Base-by-base conservation (phyloP, 2,329 filamentous ascomycete genomes). In the Cadophora sp. region DNA sequence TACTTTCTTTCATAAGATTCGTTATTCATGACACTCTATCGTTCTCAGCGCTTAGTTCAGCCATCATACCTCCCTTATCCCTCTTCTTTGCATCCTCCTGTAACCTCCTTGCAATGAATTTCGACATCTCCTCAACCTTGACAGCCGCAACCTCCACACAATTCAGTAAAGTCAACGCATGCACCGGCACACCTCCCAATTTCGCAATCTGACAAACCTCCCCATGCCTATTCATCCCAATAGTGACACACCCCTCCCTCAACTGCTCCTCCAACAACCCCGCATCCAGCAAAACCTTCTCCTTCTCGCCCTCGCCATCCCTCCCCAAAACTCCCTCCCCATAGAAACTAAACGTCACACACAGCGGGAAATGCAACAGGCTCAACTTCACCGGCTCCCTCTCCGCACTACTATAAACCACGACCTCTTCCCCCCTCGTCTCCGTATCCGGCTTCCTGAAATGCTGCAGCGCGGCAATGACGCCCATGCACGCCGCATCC, bases 331-430 rank as follows among this genome's bases (percentile, higher is more conserved):
- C 16, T 69, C 83, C 82, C 14, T 83, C 67, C 14, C 84, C 76
- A 39, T 91, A 97, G 76, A 94, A 95, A 74, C 89, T 92, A 79
- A 97, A 97, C 0, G 94, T 97, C 55, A 97, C 85, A 76, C 94
- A 97, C 64, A 97, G 90, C 0, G 96, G 96, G 73, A 93, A 91
- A 80, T 98, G 96, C 71, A 97, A 87, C 83, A 97, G 93, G 74
- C 92, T 94, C 69, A 99, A 84, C 56, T 93, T 90, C 55, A 97
- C 93, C 0, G 95, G 95, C 71, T 97, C 94, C 70, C 96, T 86
- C 82, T 99, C 95, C 14, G 91, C 89, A 3, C 91, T 80, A 1
- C 90, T 92, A 80, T 95, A 97, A 51, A 98, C 88, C 1, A 91
- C 96, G 71, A 97, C 87, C 36, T 88, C 87, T 74, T 94, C 94